phyloP scores from a whole-genome alignment of 495 filamentous ascomycete species.

The Aspergillus baeticus region DNA sequence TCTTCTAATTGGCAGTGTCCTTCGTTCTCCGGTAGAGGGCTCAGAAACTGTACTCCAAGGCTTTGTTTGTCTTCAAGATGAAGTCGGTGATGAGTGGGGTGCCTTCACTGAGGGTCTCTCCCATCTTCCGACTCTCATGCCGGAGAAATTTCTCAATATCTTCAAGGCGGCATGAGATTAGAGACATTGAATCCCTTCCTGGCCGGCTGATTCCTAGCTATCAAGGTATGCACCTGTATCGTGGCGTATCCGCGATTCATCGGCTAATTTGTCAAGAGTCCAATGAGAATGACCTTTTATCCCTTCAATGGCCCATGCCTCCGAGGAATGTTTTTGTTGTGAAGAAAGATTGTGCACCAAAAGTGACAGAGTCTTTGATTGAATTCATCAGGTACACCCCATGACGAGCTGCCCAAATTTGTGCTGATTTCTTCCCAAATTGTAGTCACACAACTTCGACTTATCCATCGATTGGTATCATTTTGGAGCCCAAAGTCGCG shows the following conservation, averaged over 20 bases:
- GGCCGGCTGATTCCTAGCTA: constrained; percentile 46
- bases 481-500: constrained; percentile 79
- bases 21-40: background rate
- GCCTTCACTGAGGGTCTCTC: background rate
- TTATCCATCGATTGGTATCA: constrained; percentile 77
- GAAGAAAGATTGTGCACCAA: constrained; percentile 74
- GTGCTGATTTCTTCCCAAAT: constrained; percentile 6
- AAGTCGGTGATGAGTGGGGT: constrained; percentile 9
- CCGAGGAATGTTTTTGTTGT: constrained; percentile 88
- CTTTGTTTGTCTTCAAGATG: constrained; percentile 14
- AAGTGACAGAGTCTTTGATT: constrained; percentile 68
- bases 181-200: constrained; percentile 41
- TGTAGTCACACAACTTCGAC: constrained; percentile 69
- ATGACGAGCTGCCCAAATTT: background rate
- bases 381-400: constrained; percentile 66
- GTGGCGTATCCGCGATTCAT: background rate
- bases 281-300: constrained; percentile 62
- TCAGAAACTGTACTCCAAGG: constrained; percentile 14
- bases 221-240: constrained; percentile 44
- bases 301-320: constrained; percentile 83
- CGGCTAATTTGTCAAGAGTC: constrained; percentile 44
- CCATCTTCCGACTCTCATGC: constrained; percentile 5
- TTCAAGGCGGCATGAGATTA: constrained; percentile 35
- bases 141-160: constrained; percentile 42
- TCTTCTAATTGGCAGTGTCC: background rate